Evolutionary conservation across 129 eudicot genomes (phyloP).

Genomic region (Logfia minima): DNA sequence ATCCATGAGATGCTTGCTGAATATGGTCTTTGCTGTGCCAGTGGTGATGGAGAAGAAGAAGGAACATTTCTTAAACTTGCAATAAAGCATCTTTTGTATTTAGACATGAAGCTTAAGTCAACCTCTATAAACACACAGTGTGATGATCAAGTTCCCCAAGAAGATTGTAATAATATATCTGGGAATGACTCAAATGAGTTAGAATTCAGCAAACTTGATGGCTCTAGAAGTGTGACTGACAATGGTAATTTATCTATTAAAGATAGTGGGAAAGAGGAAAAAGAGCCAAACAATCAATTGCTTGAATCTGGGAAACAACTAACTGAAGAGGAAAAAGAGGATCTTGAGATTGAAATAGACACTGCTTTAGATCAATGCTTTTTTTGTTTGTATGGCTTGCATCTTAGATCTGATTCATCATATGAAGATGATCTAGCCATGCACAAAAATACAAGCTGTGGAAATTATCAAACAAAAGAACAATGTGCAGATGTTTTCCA

Average conservation of each 20-base stretch:
- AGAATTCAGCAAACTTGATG: not conserved
- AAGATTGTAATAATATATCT: conserved; percentile 30
- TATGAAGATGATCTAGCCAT: conserved; percentile 73
- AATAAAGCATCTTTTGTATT: conserved; percentile 79
- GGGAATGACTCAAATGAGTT: conserved; percentile 26
- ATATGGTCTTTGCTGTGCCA: conserved; percentile 87
- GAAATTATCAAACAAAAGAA: conserved; percentile 97
- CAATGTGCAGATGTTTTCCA: conserved; percentile 98
- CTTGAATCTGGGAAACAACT: conserved; percentile 48
- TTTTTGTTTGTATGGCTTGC: conserved; percentile 90
- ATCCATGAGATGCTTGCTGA: conserved; percentile 98
- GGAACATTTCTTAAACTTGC: conserved; percentile 95
- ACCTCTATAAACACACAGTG: conserved; percentile 36
- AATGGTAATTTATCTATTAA: not conserved
- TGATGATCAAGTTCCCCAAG: conserved; percentile 51
- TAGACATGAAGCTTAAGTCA: conserved; percentile 90
- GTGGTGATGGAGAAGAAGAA: conserved; percentile 75
- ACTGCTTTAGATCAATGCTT: conserved; percentile 90
- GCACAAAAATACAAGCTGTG: conserved; percentile 88
- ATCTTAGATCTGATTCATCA: conserved; percentile 85
- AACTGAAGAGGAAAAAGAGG: conserved; percentile 89
- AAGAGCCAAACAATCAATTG: conserved; percentile 35
- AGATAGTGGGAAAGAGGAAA: conserved; percentile 10
- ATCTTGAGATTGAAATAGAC: conserved; percentile 85
- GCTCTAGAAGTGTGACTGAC: not conserved